phyloP scores from a whole-genome alignment of 2,329 filamentous ascomycete species.

The Pseudogymnoascus sp. region DNA sequence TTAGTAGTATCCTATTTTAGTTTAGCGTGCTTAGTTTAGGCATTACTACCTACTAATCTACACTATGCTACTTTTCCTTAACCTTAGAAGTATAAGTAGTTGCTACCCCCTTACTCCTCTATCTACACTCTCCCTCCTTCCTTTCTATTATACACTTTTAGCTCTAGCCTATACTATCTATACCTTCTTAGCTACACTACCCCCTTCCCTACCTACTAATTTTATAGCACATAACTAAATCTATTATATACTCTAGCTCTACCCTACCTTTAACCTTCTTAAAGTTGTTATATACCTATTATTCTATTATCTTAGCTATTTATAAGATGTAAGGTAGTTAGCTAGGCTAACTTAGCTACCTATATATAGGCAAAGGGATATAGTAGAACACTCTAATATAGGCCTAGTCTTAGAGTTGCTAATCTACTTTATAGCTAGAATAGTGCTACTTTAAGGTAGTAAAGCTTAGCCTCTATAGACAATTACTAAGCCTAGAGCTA shows the following conservation, averaged over 20 bases:
- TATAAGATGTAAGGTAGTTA: too few species aligned
- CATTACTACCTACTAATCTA: neutral
- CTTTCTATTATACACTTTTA: constrained; percentile 3
- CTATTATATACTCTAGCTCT: neutral
- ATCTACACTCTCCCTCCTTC: neutral
- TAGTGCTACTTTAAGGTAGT: neutral
- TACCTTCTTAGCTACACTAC: neutral
- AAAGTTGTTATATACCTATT: neutral
- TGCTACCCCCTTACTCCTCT: neutral
- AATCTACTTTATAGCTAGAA: neutral
- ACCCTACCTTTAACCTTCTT: neutral
- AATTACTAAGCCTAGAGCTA: neutral
- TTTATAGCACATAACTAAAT: neutral
- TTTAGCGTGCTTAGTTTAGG: neutral
- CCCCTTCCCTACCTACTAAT: neutral
- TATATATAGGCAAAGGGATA: neutral
- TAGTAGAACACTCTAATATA: neutral
- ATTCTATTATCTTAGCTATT: too few species aligned
- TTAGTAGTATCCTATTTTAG: neutral
- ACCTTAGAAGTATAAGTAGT: neutral
- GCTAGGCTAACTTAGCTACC: too few species aligned
- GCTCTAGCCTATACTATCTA: neutral
- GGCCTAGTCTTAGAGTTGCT: neutral
- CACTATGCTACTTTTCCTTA: neutral
- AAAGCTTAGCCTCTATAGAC: neutral